These are phyloP conservation scores for Dactylellina sp. DNA, from an alignment of 2,329 filamentous ascomycete genomes.

Conservation along the genomic window DNA sequence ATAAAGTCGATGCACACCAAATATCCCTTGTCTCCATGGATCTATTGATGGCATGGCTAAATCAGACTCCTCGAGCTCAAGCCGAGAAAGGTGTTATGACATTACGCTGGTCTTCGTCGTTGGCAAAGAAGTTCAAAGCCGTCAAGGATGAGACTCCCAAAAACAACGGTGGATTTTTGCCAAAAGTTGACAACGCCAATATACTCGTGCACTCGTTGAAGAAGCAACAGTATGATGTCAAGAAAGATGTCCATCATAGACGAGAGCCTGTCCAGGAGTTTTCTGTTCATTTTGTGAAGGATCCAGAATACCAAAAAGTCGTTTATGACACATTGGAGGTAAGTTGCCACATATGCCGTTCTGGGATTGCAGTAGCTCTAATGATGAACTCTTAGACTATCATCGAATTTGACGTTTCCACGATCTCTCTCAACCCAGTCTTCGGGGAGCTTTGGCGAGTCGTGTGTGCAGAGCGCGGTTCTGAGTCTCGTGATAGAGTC, in stretches of 20 bases:
- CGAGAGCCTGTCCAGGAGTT: slow-evolving; percentile 47
- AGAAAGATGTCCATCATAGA: slow-evolving; percentile 40
- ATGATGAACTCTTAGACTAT: slow-evolving; percentile 61
- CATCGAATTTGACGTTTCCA: slow-evolving; percentile 65
- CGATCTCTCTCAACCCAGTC: slow-evolving; percentile 67
- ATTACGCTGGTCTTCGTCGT: slow-evolving; percentile 34
- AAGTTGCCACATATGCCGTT: background rate
- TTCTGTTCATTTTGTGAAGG: slow-evolving; percentile 32
- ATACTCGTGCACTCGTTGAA: slow-evolving; percentile 12
- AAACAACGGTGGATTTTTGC: slow-evolving; percentile 49
- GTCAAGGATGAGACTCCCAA: slow-evolving; percentile 54
- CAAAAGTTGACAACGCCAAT: slow-evolving; percentile 45
- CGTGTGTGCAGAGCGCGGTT: slow-evolving; percentile 67
- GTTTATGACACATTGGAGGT: slow-evolving; percentile 53
- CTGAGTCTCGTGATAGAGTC: slow-evolving; percentile 64
- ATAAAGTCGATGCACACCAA: slow-evolving; percentile 24
- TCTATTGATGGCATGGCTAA: slow-evolving; percentile 52
- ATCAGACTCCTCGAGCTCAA: slow-evolving; percentile 25
- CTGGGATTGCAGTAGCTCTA: no score
- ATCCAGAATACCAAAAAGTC: slow-evolving; percentile 31
- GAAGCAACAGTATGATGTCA: slow-evolving; percentile 44
- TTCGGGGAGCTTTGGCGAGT: slow-evolving; percentile 68
- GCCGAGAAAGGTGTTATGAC: slow-evolving; percentile 42
- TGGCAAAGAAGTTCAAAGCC: slow-evolving; percentile 51
- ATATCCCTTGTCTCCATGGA: slow-evolving; percentile 54